phyloP scores from a whole-genome alignment of 2,329 filamentous ascomycete genomes.

The Fusarium brevicatenulatum region DNA sequence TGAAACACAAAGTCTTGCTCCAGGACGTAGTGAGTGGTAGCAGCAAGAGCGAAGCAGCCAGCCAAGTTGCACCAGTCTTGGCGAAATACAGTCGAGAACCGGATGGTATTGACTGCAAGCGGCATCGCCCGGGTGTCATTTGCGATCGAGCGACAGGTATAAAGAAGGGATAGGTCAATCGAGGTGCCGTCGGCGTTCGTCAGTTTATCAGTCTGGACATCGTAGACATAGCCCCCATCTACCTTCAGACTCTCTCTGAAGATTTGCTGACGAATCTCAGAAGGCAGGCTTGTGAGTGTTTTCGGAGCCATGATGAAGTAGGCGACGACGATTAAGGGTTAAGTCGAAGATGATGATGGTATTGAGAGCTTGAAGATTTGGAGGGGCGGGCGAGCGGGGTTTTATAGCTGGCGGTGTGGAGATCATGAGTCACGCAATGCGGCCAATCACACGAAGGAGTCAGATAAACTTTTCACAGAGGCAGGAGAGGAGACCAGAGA shows the following conservation, averaged over 20 bases:
- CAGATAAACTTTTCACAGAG: neutral
- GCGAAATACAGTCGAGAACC: slow-evolving; percentile 18
- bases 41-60: neutral
- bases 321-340: rapidly evolving
- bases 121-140: slow-evolving; percentile 3
- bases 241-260: slow-evolving; percentile 14
- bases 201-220: slow-evolving; percentile 9
- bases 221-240: slow-evolving; percentile 13
- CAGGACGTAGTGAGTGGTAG: neutral
- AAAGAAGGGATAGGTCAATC: slow-evolving; percentile 29
- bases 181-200: neutral
- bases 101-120: neutral
- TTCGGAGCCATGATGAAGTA: neutral
- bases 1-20: neutral
- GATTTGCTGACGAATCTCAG: slow-evolving; percentile 25
- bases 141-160: slow-evolving; percentile 19
- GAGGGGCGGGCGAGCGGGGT: neutral
- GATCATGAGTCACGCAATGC: neutral
- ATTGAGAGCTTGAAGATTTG: too few relatives aligned
- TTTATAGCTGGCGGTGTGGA: neutral
- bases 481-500: neutral
- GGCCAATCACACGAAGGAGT: neutral
- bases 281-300: neutral
- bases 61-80: slow-evolving; percentile 4
- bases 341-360: neutral